Conservation (phyloP, 768 basidiomycete species). For the Thelephora ganbajun region DNA sequence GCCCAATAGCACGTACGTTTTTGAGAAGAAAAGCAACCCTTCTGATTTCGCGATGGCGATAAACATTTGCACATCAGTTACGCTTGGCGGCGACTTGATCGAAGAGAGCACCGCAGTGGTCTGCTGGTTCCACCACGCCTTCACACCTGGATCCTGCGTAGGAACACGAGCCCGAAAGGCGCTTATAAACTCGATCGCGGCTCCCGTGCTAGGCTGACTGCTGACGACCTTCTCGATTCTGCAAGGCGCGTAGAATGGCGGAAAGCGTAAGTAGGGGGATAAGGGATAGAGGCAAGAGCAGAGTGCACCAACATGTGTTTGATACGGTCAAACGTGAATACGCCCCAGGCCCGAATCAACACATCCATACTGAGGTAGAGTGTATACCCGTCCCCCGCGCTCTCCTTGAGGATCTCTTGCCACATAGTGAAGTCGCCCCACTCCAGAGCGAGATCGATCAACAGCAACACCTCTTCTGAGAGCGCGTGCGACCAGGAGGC, state of each 20-base stretch:
- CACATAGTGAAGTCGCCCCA: slow-evolving; percentile 5
- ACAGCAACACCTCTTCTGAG: no score
- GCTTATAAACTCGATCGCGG: not conserved
- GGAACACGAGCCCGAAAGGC: not conserved
- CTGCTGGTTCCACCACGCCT: not conserved
- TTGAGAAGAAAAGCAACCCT: slow-evolving; percentile 1
- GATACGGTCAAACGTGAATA: no score
- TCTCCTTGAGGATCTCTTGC: slow-evolving; percentile 3
- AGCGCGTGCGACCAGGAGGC: no score
- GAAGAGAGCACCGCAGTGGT: not conserved
- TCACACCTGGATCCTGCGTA: not conserved
- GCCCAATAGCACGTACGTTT: not conserved
- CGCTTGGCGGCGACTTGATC: not conserved
- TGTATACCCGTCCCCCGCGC: not conserved
- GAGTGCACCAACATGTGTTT: no score
- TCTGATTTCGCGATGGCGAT: slow-evolving; percentile 5
- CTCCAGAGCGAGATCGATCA: slow-evolving; percentile 1
- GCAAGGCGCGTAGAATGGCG: no score
- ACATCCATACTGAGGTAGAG: no score
- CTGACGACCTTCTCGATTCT: no score
- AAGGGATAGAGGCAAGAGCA: no score
- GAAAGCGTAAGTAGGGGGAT: no score
- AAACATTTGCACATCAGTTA: slow-evolving; percentile 2
- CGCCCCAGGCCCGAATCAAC: no score
- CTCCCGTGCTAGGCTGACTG: no score